Base-by-base conservation (phyloP, 1,284 basidiomycete species). In the Wolfiporia cocos region DNA sequence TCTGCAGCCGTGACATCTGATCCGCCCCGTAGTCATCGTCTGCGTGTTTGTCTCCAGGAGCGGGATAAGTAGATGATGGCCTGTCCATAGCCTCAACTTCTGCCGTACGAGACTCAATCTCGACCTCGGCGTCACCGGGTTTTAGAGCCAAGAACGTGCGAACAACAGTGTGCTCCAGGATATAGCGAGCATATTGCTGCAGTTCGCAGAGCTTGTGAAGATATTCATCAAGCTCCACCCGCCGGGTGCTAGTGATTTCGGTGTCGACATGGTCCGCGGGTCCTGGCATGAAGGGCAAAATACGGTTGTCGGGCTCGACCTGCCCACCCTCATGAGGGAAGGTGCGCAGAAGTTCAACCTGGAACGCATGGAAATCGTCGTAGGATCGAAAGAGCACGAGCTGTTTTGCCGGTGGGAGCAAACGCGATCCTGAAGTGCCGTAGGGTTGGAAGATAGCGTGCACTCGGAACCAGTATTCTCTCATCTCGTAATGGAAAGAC, bases 321-420 rank as follows among this genome's bases (percentile, higher is more conserved):
- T 87, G 76, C 6, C 94, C 94, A 14, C 92, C 94, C 66, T 98
- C 94, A 39, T 76, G 72, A 4, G 92, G 92, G 64, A 95, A 96
- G 0, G 76, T 72, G 40, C 92, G 79, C 46, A 97, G 76, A 28
- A 99, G 76, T 7, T 78, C 73, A 42, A 96, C 87, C 59, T 99
- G 96, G 63, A 98, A 98, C 56, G 95, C 92, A 69, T 95, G 96
- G 65, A 99, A 99, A 63, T 99, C 94, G 58, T 96, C 90, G 70
- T 99, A 99, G 14, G 92, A 81, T 39, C 96, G 81, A 67, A 96
- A 98, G 31, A 99, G 75, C 50, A 94, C 84, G 41, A 99, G 80
- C 21, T 90, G 82, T 56, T 82, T 86, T 11, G 87, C 81, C 3
- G 74, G 75, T 30, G 79, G 84, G 32, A 84, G 71, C 29, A 58